Evolutionary conservation across 2,329 filamentous ascomycete genomes (phyloP).

Genomic region (Epichloe sp.): DNA sequence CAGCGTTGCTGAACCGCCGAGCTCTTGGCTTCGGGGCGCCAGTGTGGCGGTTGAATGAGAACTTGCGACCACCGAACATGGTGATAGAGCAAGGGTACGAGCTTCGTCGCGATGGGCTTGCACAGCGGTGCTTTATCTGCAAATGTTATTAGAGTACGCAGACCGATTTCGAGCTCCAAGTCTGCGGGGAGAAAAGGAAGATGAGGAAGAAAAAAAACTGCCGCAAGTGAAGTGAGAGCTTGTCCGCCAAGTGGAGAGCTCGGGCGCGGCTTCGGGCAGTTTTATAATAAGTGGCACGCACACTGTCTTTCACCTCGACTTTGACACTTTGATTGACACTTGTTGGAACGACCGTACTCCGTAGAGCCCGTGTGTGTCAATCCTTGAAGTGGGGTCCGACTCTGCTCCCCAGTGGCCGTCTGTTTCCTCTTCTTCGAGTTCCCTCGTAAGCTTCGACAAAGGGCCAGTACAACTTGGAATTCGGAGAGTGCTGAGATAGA

Average conservation of each 20-base stretch:
- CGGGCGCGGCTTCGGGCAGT: slow-evolving; percentile 1
- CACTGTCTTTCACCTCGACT: neutral
- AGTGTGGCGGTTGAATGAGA: slow-evolving; percentile 54
- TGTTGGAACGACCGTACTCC: neutral
- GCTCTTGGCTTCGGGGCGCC: slow-evolving; percentile 41
- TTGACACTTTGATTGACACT: neutral
- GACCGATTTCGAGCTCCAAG: neutral
- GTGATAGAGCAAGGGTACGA: slow-evolving; percentile 9
- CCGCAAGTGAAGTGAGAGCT: neutral
- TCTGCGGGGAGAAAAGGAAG: neutral
- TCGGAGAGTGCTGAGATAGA: neutral
- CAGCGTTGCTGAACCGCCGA: slow-evolving; percentile 45
- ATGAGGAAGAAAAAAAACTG: neutral
- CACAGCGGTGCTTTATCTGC: neutral
- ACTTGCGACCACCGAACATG: slow-evolving; percentile 47
- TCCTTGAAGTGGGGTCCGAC: neutral
- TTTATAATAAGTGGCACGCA: slow-evolving; percentile 3
- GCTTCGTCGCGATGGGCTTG: neutral
- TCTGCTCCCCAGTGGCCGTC: neutral
- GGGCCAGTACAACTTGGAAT: neutral
- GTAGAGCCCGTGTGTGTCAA: slow-evolving; percentile 2
- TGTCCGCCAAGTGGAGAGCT: neutral
- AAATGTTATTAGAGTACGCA: neutral
- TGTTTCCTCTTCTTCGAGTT: neutral
- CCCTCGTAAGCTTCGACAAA: too few species aligned